These are phyloP conservation scores for Pseudozyma thailandica DNA, from an alignment of 1,284 basidiomycete species.

Conservation along the genomic window DNA sequence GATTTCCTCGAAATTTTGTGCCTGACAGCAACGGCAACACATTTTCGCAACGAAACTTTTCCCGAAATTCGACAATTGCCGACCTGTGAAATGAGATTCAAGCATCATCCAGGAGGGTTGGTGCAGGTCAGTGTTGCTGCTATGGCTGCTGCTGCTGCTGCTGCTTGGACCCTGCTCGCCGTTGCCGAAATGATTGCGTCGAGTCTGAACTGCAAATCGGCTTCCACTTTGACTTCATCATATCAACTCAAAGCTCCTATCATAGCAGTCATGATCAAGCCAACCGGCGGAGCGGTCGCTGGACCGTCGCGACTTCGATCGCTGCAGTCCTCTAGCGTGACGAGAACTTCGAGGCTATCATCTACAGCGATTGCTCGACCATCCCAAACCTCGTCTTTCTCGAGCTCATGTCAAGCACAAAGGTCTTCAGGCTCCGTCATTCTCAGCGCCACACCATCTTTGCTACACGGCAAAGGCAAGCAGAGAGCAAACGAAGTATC, in stretches of 20 bases:
- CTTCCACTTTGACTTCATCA: no score
- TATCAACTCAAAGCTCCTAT: neutral
- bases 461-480: conserved; percentile 24
- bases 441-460: neutral
- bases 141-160: no score
- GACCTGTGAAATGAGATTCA: no score
- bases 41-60: conserved; percentile 27
- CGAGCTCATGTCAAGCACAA: conserved; percentile 4
- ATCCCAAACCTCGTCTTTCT: neutral
- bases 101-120: no score
- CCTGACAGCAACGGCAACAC: conserved; percentile 2
- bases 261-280: conserved; percentile 28
- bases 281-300: conserved; percentile 31
- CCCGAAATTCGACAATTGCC: conserved; percentile 5
- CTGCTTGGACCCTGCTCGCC: neutral
- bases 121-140: no score
- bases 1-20: no score
- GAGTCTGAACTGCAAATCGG: no score
- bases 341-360: neutral
- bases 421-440: neutral
- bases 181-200: no score
- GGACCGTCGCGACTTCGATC: conserved; percentile 41
- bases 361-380: neutral
- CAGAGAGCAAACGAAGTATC: conserved; percentile 17
- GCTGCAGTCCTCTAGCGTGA: conserved; percentile 2